These are phyloP conservation scores for Groenewaldozyma auringiensis DNA, from an alignment of 1,139 yeast species.

Conservation along the genomic window DNA sequence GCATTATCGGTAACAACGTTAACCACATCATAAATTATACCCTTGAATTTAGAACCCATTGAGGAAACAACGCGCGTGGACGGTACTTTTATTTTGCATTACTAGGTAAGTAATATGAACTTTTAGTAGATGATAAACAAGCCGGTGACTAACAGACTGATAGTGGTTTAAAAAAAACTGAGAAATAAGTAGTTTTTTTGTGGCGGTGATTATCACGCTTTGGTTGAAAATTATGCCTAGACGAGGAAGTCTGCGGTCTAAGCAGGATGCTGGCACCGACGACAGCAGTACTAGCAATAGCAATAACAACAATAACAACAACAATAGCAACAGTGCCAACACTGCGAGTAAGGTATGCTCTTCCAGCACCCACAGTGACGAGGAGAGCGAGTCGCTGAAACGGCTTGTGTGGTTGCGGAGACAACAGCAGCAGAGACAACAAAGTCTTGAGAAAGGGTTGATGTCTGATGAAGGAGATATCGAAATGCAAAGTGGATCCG, in stretches of 20 bases:
- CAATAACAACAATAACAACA: background rate
- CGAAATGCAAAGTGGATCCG: conserved; percentile 1
- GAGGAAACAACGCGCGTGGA: background rate
- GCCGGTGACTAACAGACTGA: background rate
- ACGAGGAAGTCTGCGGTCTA: conserved; percentile 2
- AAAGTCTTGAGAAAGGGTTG: background rate
- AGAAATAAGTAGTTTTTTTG: background rate
- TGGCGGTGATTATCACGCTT: background rate
- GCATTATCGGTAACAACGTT: background rate
- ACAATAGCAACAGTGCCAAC: background rate
- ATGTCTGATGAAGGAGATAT: background rate
- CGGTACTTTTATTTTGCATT: background rate
- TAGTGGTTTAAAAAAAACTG: background rate
- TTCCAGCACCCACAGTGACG: background rate
- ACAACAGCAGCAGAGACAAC: background rate
- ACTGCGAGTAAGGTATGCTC: background rate
- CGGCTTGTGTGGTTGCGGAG: conserved; percentile 5
- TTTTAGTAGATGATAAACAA: too few relatives aligned
- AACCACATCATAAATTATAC: background rate
- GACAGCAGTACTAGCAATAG: background rate
- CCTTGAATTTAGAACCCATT: too few relatives aligned
- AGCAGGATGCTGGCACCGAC: background rate
- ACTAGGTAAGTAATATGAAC: background rate
- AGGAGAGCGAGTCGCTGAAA: conserved; percentile 2
- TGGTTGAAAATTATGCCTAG: conserved; percentile 5